Conservation (phyloP, 129 eudicot species). For the Oenanthe sinensis region DNA sequence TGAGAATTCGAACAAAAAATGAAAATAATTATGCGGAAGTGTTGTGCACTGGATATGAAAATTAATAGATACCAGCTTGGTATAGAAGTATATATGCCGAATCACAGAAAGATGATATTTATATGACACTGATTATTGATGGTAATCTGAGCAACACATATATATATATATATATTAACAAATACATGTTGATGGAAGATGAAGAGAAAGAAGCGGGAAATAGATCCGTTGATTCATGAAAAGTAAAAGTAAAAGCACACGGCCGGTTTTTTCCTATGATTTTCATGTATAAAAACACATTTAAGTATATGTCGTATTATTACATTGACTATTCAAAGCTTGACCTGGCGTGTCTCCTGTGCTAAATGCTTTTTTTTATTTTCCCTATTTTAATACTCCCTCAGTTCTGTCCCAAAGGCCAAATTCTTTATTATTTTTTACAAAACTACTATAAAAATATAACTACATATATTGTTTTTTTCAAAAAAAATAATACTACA, state of each 20-base stretch:
- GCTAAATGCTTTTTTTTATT: too few relatives aligned
- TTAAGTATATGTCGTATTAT: background rate
- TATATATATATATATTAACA: background rate
- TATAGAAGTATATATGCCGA: too few relatives aligned
- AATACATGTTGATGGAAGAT: background rate
- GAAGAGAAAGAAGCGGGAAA: constrained; percentile 6
- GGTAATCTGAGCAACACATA: background rate
- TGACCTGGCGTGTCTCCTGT: too few relatives aligned
- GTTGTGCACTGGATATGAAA: background rate
- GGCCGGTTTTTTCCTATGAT: background rate
- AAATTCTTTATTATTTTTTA: too few relatives aligned
- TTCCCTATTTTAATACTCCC: too few relatives aligned
- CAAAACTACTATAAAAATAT: too few relatives aligned
- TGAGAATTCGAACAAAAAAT: background rate
- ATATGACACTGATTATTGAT: background rate
- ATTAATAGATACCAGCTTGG: too few relatives aligned
- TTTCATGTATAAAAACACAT: background rate
- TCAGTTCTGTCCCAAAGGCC: too few relatives aligned
- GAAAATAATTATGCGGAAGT: background rate
- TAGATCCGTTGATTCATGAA: background rate
- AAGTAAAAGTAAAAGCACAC: background rate
- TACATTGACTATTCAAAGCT: too few relatives aligned
- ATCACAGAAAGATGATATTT: background rate
- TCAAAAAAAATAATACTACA: too few relatives aligned
- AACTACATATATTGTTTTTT: too few relatives aligned